Conservation (phyloP, 768 basidiomycete genomes). For the Serendipita indica region DNA sequence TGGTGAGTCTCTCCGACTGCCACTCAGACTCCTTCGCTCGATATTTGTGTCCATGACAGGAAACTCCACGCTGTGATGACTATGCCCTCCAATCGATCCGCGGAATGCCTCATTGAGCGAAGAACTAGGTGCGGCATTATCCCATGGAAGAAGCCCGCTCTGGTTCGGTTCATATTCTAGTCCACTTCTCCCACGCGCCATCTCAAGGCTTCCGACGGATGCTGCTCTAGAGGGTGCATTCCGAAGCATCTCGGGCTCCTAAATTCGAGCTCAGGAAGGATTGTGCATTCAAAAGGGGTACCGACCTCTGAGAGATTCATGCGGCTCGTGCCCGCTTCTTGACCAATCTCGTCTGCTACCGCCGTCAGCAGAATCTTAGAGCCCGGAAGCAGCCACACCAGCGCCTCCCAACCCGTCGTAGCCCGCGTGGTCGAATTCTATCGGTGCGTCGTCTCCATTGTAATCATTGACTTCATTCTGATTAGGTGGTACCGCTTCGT, state of each 20-base stretch:
- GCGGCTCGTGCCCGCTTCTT: no score
- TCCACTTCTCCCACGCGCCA: background rate
- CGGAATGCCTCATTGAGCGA: slow-evolving; percentile 29
- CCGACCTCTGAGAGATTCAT: background rate
- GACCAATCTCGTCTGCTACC: no score
- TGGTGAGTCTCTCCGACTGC: background rate
- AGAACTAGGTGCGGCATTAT: slow-evolving; percentile 56
- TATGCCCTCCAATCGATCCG: slow-evolving; percentile 14
- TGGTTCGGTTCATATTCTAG: slow-evolving; percentile 35
- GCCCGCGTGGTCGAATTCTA: no score
- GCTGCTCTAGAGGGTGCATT: slow-evolving; percentile 40
- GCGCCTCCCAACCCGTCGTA: no score
- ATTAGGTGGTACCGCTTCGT: no score
- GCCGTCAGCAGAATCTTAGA: no score
- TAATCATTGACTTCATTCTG: no score
- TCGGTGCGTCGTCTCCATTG: no score
- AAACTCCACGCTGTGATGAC: background rate
- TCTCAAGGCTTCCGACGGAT: slow-evolving; percentile 22
- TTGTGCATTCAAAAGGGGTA: background rate
- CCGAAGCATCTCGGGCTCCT: slow-evolving; percentile 83
- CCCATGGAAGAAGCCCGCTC: slow-evolving; percentile 70
- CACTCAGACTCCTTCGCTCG: background rate
- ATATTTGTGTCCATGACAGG: background rate
- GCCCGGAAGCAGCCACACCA: no score
- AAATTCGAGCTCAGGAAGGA: background rate